These are phyloP conservation scores for Camellia lanceoleosa DNA, from an alignment of 148 eudicot genomes.

Conservation along the genomic window DNA sequence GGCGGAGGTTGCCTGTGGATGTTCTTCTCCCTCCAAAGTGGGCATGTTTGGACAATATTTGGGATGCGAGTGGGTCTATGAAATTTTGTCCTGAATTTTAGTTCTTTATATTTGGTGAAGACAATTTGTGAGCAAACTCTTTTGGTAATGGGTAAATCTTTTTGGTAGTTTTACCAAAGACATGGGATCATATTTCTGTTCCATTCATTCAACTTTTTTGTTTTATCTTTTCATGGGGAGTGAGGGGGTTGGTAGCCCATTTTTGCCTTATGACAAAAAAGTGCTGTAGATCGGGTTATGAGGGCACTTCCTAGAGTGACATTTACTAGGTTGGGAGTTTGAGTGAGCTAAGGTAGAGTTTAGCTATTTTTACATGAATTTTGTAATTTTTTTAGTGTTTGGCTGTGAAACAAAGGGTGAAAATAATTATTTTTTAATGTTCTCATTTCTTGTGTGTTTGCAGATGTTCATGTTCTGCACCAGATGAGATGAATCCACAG, in stretches of 20 bases:
- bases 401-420: not conserved
- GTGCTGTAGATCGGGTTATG: not conserved
- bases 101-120: not conserved
- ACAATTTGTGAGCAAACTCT: not conserved
- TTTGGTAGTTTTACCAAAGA: not conserved
- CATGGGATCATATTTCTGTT: not conserved
- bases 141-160: not conserved
- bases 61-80: constrained; percentile 69
- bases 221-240: no score
- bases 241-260: not conserved
- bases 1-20: constrained; percentile 78
- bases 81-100: not conserved
- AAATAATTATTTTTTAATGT: not conserved
- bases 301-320: no score
- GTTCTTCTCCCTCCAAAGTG: constrained; percentile 81
- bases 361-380: not conserved
- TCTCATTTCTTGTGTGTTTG: constrained; percentile 13
- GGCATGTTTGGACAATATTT: constrained; percentile 71
- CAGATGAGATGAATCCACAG: constrained; percentile 54
- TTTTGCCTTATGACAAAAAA: not conserved
- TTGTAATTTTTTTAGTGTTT: not conserved
- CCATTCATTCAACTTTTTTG: not conserved
- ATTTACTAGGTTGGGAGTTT: not conserved
- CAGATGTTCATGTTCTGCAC: constrained; percentile 76
- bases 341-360: not conserved